Evolutionary conservation across 352 stramenopile genomes (phyloP).

Genomic region (Phytophthora hibernalis): DNA sequence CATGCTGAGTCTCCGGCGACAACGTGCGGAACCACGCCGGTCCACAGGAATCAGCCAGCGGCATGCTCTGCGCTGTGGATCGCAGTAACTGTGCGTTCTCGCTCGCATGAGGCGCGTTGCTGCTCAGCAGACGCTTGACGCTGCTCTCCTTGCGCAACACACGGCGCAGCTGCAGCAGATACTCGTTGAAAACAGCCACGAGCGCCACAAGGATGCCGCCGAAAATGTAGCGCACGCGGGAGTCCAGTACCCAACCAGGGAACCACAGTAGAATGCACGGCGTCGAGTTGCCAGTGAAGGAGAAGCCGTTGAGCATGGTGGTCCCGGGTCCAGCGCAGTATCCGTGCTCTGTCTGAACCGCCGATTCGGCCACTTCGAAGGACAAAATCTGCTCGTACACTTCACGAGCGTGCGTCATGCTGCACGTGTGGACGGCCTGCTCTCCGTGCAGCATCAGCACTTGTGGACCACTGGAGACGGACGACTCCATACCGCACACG

Average conservation of each 20-base stretch:
- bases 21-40: constrained; percentile 63
- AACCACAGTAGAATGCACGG: constrained; percentile 81
- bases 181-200: constrained; percentile 76
- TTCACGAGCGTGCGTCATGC: constrained; percentile 71
- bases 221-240: constrained; percentile 55
- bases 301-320: constrained; percentile 82
- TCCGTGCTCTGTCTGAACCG: constrained; percentile 10
- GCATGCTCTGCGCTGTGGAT: constrained; percentile 41
- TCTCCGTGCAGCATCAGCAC: constrained; percentile 66
- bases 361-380: constrained; percentile 36
- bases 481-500: constrained; percentile 77
- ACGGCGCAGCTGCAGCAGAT: constrained; percentile 71
- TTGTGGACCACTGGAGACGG: constrained; percentile 46
- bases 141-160: constrained; percentile 73
- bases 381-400: constrained; percentile 60
- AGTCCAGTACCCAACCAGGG: constrained; percentile 72
- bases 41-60: constrained; percentile 45
- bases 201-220: constrained; percentile 63
- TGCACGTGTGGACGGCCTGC: constrained; percentile 75
- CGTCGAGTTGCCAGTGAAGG: constrained; percentile 45
- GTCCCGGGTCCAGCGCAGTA: constrained; percentile 73
- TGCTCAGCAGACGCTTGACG: constrained; percentile 42
- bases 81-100: constrained; percentile 57
- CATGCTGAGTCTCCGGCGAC: constrained; percentile 56
- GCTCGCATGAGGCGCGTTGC: constrained; percentile 18